Evolutionary conservation across 2,329 filamentous ascomycete genomes (phyloP).

Genomic region (Arthrobotrys musiformis): DNA sequence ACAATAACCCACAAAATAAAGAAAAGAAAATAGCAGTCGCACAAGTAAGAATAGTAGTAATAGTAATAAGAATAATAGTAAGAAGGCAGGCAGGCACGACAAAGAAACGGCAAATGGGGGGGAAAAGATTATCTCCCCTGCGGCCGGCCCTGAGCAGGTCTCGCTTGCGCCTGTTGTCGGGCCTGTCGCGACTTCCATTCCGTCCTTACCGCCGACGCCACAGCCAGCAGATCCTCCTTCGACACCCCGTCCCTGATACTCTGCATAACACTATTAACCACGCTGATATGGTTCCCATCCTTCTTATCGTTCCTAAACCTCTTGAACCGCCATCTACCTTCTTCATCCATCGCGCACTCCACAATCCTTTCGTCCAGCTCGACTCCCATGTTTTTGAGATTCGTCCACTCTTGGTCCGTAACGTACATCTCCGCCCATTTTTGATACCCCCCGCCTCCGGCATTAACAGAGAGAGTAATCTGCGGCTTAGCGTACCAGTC

Average conservation of each 20-base stretch:
- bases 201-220: conserved; percentile 77
- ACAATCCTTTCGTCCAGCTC: conserved; percentile 88
- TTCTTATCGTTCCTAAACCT: conserved; percentile 92
- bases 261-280: conserved; percentile 85
- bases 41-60: background rate
- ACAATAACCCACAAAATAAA: conserved; percentile 6
- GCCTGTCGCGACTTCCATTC: conserved; percentile 73
- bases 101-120: background rate
- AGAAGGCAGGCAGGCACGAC: background rate
- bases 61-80: background rate
- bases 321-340: conserved; percentile 83
- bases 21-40: background rate
- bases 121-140: conserved; percentile 1
- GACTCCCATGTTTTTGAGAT: conserved; percentile 76
- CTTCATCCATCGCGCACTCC: conserved; percentile 83
- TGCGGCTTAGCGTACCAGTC: conserved; percentile 54
- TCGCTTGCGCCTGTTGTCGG: background rate
- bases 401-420: conserved; percentile 82
- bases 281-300: conserved; percentile 87
- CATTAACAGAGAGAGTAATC: conserved; percentile 48
- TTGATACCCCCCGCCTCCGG: conserved; percentile 67
- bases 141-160: background rate
- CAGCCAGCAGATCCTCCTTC: conserved; percentile 79
- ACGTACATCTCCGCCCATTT: conserved; percentile 76
- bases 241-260: conserved; percentile 88